Percentiles rank a stretch among this genome's conserved stretches.
These are phyloP conservation scores for Phytophthora agathidicida DNA, from an alignment of 352 stramenopile species.

Conservation along the genomic window DNA sequence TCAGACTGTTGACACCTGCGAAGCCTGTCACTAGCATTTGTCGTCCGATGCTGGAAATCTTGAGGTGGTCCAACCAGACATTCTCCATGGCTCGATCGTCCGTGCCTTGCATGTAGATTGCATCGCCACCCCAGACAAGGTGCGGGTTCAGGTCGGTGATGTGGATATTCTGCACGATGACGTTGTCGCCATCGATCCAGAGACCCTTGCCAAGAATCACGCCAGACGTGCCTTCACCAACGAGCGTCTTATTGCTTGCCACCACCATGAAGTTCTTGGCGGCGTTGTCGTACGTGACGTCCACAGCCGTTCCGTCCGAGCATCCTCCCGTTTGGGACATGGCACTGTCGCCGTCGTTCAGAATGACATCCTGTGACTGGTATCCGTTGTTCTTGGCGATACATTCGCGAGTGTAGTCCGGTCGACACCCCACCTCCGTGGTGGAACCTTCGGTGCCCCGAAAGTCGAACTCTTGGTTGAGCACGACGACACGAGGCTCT, in stretches of 20 bases:
- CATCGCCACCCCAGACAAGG: constrained; percentile 43
- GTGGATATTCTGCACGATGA: constrained; percentile 65
- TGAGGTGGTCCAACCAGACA: constrained; percentile 61
- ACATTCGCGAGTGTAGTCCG: too few species aligned
- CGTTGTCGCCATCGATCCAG: constrained; percentile 41
- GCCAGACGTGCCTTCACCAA: constrained; percentile 39
- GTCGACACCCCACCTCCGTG: too few species aligned
- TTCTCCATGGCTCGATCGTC: constrained; percentile 25
- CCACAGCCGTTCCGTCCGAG: constrained; percentile 24
- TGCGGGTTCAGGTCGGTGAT: constrained; percentile 64
- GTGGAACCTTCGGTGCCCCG: too few species aligned
- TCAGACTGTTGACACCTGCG: constrained; percentile 31
- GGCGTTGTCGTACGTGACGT: constrained; percentile 48
- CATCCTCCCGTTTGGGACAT: too few species aligned
- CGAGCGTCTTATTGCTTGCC: constrained; percentile 49
- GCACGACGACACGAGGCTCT: too few species aligned
- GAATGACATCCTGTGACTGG: too few species aligned
- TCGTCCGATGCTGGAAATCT: constrained; percentile 42
- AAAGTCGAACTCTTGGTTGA: too few species aligned
- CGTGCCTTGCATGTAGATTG: constrained; percentile 28
- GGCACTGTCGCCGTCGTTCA: too few species aligned
- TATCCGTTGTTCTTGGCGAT: too few species aligned
- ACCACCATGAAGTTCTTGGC: constrained; percentile 33
- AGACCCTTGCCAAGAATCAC: constrained; percentile 54
- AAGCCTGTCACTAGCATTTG: constrained; percentile 49